Evolutionary conservation across 345 rosid species (phyloP).

Genomic region (Trapa incisa): DNA sequence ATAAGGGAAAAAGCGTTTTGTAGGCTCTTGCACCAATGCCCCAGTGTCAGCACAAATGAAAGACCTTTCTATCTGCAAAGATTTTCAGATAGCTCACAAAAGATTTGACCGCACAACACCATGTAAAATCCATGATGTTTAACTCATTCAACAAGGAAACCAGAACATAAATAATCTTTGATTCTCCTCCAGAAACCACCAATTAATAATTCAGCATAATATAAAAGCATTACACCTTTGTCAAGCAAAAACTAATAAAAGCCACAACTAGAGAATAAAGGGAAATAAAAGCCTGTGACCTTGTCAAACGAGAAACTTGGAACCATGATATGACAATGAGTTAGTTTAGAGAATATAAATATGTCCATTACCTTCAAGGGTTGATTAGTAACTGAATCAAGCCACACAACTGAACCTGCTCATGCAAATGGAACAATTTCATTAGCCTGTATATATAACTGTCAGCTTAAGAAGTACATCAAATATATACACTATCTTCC

Average conservation of each 20-base stretch:
- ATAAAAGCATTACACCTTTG: background rate
- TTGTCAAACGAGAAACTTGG: background rate
- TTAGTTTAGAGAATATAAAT: background rate
- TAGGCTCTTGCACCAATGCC: conserved; percentile 58
- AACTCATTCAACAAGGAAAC: background rate
- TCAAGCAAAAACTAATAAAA: background rate
- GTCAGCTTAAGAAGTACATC: background rate
- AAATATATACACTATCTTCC: background rate
- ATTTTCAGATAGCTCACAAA: background rate
- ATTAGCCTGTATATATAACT: background rate
- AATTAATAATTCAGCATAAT: background rate
- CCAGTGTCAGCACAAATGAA: conserved; percentile 91
- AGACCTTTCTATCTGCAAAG: conserved; percentile 73
- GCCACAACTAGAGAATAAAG: background rate
- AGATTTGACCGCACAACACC: background rate
- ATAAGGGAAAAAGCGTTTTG: conserved; percentile 49
- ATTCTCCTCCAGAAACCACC: background rate
- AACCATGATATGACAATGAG: background rate
- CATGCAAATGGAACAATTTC: background rate
- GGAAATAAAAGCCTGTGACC: background rate
- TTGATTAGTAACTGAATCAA: conserved; percentile 83
- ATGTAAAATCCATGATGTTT: background rate
- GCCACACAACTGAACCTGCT: conserved; percentile 69
- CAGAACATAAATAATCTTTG: background rate
- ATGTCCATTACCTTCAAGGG: conserved; percentile 59